Conservation (phyloP, 768 basidiomycete species). For the Trametopsis cervina region DNA sequence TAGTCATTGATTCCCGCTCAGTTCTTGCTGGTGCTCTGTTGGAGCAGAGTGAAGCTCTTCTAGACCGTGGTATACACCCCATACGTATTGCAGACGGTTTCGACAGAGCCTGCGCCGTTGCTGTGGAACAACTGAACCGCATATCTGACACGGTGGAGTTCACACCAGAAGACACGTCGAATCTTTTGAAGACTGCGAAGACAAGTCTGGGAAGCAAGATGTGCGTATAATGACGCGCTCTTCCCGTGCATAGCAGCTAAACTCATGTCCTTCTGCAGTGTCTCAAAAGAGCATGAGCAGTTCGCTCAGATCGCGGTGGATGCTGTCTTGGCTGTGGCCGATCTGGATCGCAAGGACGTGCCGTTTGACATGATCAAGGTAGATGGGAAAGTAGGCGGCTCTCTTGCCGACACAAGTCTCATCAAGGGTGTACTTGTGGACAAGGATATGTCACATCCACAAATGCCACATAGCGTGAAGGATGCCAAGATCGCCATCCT, state of each 20-base stretch:
- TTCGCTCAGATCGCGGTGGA: constrained; percentile 99
- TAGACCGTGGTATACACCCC: constrained; percentile 99
- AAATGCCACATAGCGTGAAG: constrained; percentile 86
- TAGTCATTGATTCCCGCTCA: constrained; percentile 21
- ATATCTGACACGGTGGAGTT: constrained; percentile 90
- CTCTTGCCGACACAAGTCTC: constrained; percentile 88
- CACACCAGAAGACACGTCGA: constrained; percentile 72
- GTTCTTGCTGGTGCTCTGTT: constrained; percentile 97
- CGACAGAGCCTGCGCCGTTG: constrained; percentile 88
- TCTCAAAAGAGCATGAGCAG: constrained; percentile 92
- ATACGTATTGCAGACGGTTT: constrained; percentile 99
- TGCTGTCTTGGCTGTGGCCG: constrained; percentile 91
- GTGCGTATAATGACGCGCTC: too few species aligned
- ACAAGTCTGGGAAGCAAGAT: constrained; percentile 98
- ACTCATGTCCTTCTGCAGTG: constrained; percentile 42
- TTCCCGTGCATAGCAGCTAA: too few species aligned
- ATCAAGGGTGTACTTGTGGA: constrained; percentile 98
- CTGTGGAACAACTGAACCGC: constrained; percentile 82
- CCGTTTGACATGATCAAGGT: constrained; percentile 99
- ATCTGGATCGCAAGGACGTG: constrained; percentile 90
- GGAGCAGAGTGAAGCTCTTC: constrained; percentile 89
- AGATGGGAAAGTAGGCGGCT: constrained; percentile 97
- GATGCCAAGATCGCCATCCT: constrained; percentile 94
- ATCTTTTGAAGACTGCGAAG: constrained; percentile 90
- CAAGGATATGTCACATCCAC: constrained; percentile 99